Conservation (phyloP, 2,329 filamentous ascomycete species). For the Cryphonectria parasitica region DNA sequence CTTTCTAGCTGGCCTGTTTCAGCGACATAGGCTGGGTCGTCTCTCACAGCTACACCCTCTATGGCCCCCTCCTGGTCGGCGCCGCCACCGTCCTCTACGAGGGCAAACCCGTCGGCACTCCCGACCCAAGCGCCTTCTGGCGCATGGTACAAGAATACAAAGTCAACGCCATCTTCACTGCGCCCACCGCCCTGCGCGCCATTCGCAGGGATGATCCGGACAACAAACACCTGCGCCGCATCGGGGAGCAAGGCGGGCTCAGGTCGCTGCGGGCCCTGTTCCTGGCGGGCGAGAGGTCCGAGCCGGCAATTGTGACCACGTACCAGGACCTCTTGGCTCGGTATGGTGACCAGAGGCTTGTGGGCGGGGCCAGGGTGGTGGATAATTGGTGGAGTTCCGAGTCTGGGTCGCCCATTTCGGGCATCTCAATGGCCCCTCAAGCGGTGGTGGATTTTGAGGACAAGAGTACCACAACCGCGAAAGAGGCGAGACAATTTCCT, state of each 20-base stretch:
- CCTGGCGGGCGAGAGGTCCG: conserved; percentile 85
- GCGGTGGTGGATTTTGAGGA: conserved; percentile 36
- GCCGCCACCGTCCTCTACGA: conserved; percentile 89
- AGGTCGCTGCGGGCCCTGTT: conserved; percentile 75
- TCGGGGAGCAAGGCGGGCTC: conserved; percentile 72
- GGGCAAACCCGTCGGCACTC: conserved; percentile 91
- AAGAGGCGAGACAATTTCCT: conserved; percentile 43
- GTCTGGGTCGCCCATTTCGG: conserved; percentile 62
- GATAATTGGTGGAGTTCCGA: conserved; percentile 68
- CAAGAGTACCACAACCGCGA: neutral
- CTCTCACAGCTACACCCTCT: conserved; percentile 78
- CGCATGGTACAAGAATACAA: conserved; percentile 82
- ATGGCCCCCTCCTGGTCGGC: conserved; percentile 82
- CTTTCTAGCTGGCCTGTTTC: conserved; percentile 41
- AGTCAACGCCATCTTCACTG: conserved; percentile 83
- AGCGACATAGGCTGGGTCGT: conserved; percentile 91
- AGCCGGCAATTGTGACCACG: conserved; percentile 80
- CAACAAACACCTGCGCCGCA: conserved; percentile 64
- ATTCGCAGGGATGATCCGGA: conserved; percentile 85
- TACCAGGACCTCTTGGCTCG: conserved; percentile 74
- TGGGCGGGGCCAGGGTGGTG: conserved; percentile 59
- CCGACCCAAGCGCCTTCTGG: conserved; percentile 88
- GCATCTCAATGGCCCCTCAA: conserved; percentile 59
- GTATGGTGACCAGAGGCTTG: conserved; percentile 59
- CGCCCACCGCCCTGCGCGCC: conserved; percentile 83